These are phyloP conservation scores for Suillus americanus DNA, from an alignment of 768 basidiomycete genomes.

Conservation along the genomic window DNA sequence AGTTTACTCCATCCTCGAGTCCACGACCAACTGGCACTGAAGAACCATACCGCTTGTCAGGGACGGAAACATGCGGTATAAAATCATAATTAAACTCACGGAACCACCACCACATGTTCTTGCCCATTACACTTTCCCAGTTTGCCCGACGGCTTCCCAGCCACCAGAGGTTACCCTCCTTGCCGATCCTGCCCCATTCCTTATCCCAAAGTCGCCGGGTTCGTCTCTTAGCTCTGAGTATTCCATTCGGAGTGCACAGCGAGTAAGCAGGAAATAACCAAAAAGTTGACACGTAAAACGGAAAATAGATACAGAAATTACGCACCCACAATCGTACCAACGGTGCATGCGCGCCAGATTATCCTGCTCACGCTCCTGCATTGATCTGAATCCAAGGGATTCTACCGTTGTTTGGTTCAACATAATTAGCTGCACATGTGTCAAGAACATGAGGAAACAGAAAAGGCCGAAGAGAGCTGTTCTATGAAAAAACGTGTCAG, in stretches of 20 bases:
- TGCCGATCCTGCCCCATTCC: slow-evolving; percentile 77
- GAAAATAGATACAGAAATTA: slow-evolving; percentile 5
- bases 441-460: slow-evolving; percentile 50
- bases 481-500: slow-evolving; percentile 36
- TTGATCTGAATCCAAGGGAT: slow-evolving; percentile 53
- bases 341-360: slow-evolving; percentile 50
- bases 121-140: slow-evolving; percentile 87
- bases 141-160: slow-evolving; percentile 56
- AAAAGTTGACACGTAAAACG: background rate
- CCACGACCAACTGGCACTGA: slow-evolving; percentile 53
- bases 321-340: slow-evolving; percentile 58
- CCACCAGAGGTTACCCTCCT: slow-evolving; percentile 90
- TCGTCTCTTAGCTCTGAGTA: slow-evolving; percentile 48
- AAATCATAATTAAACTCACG: slow-evolving; percentile 48
- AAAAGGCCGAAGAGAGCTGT: slow-evolving; percentile 74
- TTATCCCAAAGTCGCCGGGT: slow-evolving; percentile 59
- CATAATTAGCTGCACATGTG: slow-evolving; percentile 63
- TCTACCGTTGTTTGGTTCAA: slow-evolving; percentile 80
- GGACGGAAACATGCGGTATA: slow-evolving; percentile 7
- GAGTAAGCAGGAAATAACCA: background rate
- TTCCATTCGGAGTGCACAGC: background rate
- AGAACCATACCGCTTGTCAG: slow-evolving; percentile 2
- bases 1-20: slow-evolving; percentile 58
- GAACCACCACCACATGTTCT: slow-evolving; percentile 67
- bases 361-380: slow-evolving; percentile 63